Evolutionary conservation across 179 eudicot genomes (phyloP).

Genomic region (Amaranthus tricolor): DNA sequence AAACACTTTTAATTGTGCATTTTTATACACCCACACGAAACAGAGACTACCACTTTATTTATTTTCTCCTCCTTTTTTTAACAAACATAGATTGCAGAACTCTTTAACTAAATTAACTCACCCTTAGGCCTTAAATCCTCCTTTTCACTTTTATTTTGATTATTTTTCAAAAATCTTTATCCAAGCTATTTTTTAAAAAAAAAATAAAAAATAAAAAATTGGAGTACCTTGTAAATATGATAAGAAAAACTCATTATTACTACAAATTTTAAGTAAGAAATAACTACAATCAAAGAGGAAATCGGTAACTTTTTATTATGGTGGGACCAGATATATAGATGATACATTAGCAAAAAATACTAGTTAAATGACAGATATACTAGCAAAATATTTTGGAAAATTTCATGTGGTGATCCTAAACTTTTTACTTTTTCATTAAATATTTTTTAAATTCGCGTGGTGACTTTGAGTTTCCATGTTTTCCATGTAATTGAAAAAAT

Average conservation of each 20-base stretch:
- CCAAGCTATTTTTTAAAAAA: conserved; percentile 3
- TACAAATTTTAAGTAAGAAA: too few relatives aligned
- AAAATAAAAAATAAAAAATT: not conserved
- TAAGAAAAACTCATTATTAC: not conserved
- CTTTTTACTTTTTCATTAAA: too few relatives aligned
- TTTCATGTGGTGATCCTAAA: too few relatives aligned
- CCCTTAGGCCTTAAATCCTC: not conserved
- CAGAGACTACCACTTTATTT: conserved; percentile 20
- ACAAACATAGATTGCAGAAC: conserved; percentile 30
- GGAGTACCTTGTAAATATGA: not conserved
- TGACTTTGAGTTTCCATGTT: too few relatives aligned
- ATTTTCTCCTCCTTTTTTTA: conserved; percentile 25
- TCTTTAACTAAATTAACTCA: conserved; percentile 18
- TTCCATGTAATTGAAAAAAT: too few relatives aligned
- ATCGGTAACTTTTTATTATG: too few relatives aligned
- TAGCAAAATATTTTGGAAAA: too few relatives aligned
- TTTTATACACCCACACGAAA: conserved; percentile 40
- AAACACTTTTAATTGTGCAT: not conserved
- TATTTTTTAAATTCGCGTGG: too few relatives aligned
- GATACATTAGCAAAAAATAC: too few relatives aligned
- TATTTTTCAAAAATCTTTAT: conserved; percentile 15
- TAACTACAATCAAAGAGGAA: too few relatives aligned
- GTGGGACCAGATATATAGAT: too few relatives aligned
- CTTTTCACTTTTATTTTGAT: conserved; percentile 19
- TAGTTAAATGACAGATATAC: too few relatives aligned